Conservation (phyloP, 1,284 basidiomycete species). For the Malassezia equina region DNA sequence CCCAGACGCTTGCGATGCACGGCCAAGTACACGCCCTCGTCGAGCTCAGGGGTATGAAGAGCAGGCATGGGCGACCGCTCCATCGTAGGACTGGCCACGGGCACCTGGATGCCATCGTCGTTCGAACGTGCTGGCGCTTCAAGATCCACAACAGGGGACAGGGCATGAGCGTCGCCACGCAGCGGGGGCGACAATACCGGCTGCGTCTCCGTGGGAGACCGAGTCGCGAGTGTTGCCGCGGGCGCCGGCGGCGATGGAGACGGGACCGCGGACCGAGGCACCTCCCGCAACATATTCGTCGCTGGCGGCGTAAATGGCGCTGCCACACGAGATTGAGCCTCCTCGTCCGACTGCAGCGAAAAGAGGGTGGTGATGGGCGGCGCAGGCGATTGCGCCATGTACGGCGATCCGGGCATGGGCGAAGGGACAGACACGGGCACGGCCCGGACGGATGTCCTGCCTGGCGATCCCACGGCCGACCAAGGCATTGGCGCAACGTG, state of each 20-base stretch:
- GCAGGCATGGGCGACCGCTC: not conserved
- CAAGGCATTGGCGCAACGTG: not conserved
- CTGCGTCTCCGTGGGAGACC: too few relatives aligned
- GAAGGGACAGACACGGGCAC: not conserved
- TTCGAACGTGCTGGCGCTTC: too few relatives aligned
- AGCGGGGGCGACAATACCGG: too few relatives aligned
- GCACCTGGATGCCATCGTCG: not conserved
- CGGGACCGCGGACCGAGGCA: too few relatives aligned
- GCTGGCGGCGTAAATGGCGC: too few relatives aligned
- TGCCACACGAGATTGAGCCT: too few relatives aligned
- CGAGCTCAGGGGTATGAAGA: not conserved
- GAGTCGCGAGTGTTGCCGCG: too few relatives aligned
- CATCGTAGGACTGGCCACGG: not conserved
- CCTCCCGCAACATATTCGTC: too few relatives aligned
- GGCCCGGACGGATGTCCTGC: too few relatives aligned
- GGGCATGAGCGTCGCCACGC: not conserved
- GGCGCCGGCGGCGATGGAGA: too few relatives aligned
- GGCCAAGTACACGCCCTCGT: constrained; percentile 10
- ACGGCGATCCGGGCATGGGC: too few relatives aligned
- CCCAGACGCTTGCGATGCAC: constrained; percentile 17
- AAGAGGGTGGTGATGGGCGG: not conserved
- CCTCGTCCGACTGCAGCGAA: not conserved
- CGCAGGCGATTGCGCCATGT: not conserved
- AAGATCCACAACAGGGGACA: too few relatives aligned
- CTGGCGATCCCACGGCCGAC: not conserved